These are phyloP conservation scores for Mycena floridula DNA, from an alignment of 768 basidiomycete genomes.

Conservation along the genomic window DNA sequence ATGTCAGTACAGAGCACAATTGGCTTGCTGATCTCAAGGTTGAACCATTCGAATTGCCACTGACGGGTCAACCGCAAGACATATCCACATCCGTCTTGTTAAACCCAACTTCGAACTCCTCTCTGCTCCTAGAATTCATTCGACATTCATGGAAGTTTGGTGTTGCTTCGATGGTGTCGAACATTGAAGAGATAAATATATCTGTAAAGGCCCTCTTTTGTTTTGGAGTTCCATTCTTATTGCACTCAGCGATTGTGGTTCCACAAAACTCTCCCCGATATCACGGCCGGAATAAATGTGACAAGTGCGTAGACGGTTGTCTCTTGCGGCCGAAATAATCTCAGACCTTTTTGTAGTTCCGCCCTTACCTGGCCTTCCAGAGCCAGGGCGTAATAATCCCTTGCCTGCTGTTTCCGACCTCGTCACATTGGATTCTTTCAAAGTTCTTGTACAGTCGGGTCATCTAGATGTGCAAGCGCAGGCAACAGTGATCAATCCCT, in stretches of 20 bases:
- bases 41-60: constrained; percentile 47
- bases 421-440: constrained; percentile 54
- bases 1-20: constrained; percentile 39
- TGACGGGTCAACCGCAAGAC: constrained; percentile 46
- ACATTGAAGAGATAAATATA: constrained; percentile 37
- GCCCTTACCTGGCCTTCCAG: constrained; percentile 57
- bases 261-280: constrained; percentile 33
- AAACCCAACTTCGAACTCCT: constrained; percentile 46
- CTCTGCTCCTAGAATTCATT: constrained; percentile 42
- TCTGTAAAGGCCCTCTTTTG: constrained; percentile 43
- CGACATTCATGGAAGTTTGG: constrained; percentile 56
- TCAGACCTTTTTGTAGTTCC: constrained; percentile 40
- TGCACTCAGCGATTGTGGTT: constrained; percentile 42
- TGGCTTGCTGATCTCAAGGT: constrained; percentile 42
- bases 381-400: constrained; percentile 42
- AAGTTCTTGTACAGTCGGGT: constrained; percentile 22
- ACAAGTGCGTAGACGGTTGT: constrained; percentile 38
- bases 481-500: constrained; percentile 55
- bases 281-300: constrained; percentile 41
- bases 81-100: constrained; percentile 47
- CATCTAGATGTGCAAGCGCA: constrained; percentile 40
- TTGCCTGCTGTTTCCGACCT: constrained; percentile 55
- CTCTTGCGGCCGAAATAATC: too few relatives aligned
- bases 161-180: constrained; percentile 34
- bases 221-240: too few relatives aligned